phyloP scores from a whole-genome alignment of 257 asterid species.

The Nicotiana noctiflora region DNA sequence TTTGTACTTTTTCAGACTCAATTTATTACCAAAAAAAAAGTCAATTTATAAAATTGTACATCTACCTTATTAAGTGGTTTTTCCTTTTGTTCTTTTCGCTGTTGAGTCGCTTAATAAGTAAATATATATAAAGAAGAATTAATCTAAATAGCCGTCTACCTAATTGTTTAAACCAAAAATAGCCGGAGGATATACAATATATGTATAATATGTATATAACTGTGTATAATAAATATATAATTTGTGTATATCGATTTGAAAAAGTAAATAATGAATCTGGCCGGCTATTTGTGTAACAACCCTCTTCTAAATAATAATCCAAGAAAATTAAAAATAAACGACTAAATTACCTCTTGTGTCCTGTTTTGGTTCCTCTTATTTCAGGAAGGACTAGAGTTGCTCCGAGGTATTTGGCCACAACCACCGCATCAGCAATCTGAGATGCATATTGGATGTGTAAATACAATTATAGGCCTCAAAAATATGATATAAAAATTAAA shows the following conservation, averaged over 20 bases:
- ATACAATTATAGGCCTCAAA: neutral
- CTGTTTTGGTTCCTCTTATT: slow-evolving; percentile 27
- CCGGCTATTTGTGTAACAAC: no score
- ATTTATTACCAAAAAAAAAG: neutral
- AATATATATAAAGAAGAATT: no score
- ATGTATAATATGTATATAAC: no score
- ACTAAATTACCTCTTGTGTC: slow-evolving; percentile 28
- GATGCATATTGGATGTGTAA: neutral
- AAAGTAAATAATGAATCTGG: no score
- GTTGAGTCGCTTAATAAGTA: neutral
- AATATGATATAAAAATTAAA: no score
- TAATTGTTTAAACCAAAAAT: no score
- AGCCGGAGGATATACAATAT: no score
- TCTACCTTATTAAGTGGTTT: neutral
- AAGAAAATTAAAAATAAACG: no score
- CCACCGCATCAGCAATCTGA: slow-evolving; percentile 55
- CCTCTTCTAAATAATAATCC: neutral
- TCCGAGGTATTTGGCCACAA: slow-evolving; percentile 49
- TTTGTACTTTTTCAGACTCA: neutral
- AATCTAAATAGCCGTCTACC: no score
- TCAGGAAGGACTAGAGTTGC: slow-evolving; percentile 61
- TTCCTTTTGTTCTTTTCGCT: neutral
- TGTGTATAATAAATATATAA: no score
- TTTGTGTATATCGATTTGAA: no score
- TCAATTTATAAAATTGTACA: neutral